A percentile compares a stretch with the other conserved stretches of the same genome.
Evolutionary conservation across 2,329 filamentous ascomycete species (phyloP).

Genomic region (Chaetomium globosum): DNA sequence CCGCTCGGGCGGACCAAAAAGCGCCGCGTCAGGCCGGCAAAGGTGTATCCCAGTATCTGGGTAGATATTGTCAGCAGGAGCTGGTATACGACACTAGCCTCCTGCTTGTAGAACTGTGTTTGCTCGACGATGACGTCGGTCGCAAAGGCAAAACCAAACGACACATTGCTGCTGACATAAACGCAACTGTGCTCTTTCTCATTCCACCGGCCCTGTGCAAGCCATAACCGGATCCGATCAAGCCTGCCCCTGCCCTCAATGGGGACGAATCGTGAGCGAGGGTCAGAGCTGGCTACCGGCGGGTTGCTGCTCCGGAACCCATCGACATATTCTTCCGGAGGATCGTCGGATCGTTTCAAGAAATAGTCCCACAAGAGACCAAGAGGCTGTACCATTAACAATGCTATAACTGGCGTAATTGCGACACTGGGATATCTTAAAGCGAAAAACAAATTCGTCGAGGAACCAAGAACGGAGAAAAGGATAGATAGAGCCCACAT

Average conservation of each 20-base stretch:
- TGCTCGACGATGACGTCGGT: constrained; percentile 91
- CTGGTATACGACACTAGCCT: constrained; percentile 75
- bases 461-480: constrained; percentile 79
- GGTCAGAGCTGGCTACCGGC: constrained; percentile 30
- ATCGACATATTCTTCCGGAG: constrained; percentile 52
- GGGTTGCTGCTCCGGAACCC: constrained; percentile 40
- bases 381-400: constrained; percentile 81
- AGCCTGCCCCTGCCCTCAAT: constrained; percentile 40
- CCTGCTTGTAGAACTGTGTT: constrained; percentile 84
- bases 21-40: constrained; percentile 77
- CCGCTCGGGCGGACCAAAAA: constrained; percentile 83
- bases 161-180: constrained; percentile 87
- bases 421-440: constrained; percentile 87
- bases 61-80: constrained; percentile 82
- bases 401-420: constrained; percentile 84
- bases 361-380: constrained; percentile 77
- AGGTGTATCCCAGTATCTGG: constrained; percentile 83
- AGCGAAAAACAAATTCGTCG: constrained; percentile 86
- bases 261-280: constrained; percentile 27
- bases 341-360: constrained; percentile 65
- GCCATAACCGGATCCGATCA: constrained; percentile 66
- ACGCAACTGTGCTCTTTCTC: constrained; percentile 88
- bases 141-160: constrained; percentile 85
- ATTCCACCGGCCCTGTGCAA: constrained; percentile 81
- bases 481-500: constrained; percentile 84